Evolutionary conservation across 2,329 filamentous ascomycete genomes (phyloP), one percentile per base, ranked within the genome.

Genomic region (Mycosphaerella sp.): DNA sequence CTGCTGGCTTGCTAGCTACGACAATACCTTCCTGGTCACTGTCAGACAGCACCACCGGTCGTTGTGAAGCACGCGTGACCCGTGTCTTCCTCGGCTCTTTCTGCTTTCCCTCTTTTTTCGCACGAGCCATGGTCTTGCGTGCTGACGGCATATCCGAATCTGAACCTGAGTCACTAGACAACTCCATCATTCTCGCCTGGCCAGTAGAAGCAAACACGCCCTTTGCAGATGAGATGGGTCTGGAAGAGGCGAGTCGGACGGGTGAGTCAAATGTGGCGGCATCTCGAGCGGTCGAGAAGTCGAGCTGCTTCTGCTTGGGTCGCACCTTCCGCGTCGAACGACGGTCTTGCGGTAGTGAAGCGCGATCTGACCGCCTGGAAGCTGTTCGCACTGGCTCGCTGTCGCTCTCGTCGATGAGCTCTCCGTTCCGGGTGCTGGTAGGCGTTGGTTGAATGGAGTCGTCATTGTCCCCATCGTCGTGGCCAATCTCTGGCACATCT

Each of bases 271-370:
- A 60, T 18, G 55, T 57, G 34, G 55, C 50, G 13, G 58, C 28
- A 13, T 57, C 53, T 40, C 63, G 46, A 6, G 54, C 44, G n/a
- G 36, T 52, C 30, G 40, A 59, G 51, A 66, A 67, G 48, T 67
- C 62, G 4, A 68, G 56, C n/a, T 52, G 63, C 56, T 55, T 63
- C 56, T 58, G 67, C 59, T 61, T 64, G 41, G 56, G 66, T 27
- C 48, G 48, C 17, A 18, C 45, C 21, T 40, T 50, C 30, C 40
- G 49, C 32, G 44, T 58, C 13, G 18, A 27, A 12, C 53, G 55
- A 27, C 59, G 47, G 36, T 21, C 13, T 35, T 27, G 39, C 16
- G n/a, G 10, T 37, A 59, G 60, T 12, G 62, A 57, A 5, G 62
- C 52, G 37, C 41, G 49, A 14, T 60, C 35, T 18, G 18, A 14